These are phyloP conservation scores for Trichophyton rubrum DNA, from an alignment of 2,329 filamentous ascomycete genomes.

Conservation along the genomic window DNA sequence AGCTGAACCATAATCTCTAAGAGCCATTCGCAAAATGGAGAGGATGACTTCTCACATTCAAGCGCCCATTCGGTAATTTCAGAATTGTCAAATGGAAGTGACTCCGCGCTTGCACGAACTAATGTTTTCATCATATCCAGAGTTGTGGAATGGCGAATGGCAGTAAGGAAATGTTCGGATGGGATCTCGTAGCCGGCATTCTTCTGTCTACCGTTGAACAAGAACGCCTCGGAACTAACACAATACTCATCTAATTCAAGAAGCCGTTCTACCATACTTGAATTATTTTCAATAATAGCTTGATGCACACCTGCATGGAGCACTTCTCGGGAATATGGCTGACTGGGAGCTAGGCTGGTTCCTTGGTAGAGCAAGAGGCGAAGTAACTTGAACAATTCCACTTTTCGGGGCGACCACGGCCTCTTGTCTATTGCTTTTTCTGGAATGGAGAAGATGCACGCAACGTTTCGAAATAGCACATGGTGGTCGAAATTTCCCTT, in stretches of 20 bases:
- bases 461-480: not conserved
- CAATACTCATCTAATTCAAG: conserved; percentile 29
- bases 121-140: conserved; percentile 22
- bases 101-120: conserved; percentile 28
- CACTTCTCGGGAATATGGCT: conserved; percentile 9
- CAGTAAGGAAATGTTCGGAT: conserved; percentile 24
- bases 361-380: conserved; percentile 15
- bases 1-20: conserved; percentile 1
- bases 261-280: conserved; percentile 22
- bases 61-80: conserved; percentile 27
- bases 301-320: conserved; percentile 30
- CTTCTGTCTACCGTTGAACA: not conserved
- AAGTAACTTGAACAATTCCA: conserved; percentile 27
- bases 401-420: conserved; percentile 19
- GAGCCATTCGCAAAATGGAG: not conserved
- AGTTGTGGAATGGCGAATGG: conserved; percentile 18
- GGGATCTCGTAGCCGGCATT: conserved; percentile 20
- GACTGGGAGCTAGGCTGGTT: not conserved
- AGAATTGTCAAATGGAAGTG: conserved; percentile 24
- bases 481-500: not conserved
- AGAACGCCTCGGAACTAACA: conserved; percentile 13
- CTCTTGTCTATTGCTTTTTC: conserved; percentile 21
- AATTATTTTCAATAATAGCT: conserved; percentile 26
- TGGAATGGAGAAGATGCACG: conserved; percentile 16
- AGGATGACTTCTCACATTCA: not conserved